Evolutionary conservation across 768 basidiomycete genomes (phyloP).

Genomic region (Daedaleopsis sinensis): DNA sequence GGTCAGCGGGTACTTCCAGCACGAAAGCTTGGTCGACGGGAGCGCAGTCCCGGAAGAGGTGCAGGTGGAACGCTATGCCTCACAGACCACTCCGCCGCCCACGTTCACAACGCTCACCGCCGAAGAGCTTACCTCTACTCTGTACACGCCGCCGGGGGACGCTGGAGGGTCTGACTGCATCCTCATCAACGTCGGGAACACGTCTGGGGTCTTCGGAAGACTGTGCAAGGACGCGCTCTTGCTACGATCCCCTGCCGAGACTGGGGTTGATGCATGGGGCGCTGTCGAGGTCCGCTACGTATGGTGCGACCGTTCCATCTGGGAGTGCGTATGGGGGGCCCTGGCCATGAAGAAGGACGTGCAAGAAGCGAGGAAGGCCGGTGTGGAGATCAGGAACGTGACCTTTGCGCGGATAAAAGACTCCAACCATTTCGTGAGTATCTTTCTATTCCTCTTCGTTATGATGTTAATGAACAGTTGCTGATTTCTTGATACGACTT

Average conservation of each 20-base stretch:
- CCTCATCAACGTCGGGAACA: constrained; percentile 4
- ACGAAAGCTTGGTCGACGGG: not conserved
- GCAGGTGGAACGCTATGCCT: constrained; percentile 10
- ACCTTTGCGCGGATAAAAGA: not conserved
- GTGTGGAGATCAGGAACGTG: not conserved
- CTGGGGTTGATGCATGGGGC: not conserved
- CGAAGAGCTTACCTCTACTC: constrained; percentile 2
- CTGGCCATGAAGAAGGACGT: constrained; percentile 2
- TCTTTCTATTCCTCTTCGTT: not conserved
- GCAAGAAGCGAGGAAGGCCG: not conserved
- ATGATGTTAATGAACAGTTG: not conserved
- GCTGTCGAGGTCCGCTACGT: constrained; percentile 5
- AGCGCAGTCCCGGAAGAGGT: too few species aligned
- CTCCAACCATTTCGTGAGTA: constrained; percentile 8
- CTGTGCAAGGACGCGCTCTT: constrained; percentile 5
- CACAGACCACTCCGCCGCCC: constrained; percentile 10
- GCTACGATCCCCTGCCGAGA: not conserved
- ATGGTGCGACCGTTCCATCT: not conserved
- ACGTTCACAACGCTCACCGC: constrained; percentile 11
- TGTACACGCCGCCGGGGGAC: constrained; percentile 2
- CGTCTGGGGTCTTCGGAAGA: constrained; percentile 2
- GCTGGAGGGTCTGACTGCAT: constrained; percentile 18
- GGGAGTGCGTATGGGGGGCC: not conserved
- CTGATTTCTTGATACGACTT: not conserved
- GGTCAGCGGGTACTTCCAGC: constrained; percentile 14